A percentile compares a stretch with the other conserved stretches of the same genome.
Evolutionary conservation across 345 rosid species (phyloP).

Genomic region (Bruguiera parviflora): DNA sequence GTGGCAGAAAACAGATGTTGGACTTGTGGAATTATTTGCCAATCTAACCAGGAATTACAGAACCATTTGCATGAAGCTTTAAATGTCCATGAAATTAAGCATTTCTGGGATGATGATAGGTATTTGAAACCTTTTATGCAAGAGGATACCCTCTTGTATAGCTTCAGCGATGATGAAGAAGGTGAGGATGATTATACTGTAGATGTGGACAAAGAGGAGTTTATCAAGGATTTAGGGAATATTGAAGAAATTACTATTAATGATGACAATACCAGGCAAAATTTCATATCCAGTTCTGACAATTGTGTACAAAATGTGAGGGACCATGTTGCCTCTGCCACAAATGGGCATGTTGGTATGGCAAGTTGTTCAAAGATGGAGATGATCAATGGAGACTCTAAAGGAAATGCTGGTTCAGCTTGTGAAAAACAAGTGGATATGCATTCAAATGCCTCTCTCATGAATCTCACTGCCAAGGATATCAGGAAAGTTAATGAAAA

Average conservation of each 20-base stretch:
- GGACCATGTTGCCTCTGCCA: slow-evolving; percentile 28
- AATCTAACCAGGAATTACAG: slow-evolving; percentile 42
- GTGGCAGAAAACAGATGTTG: slow-evolving; percentile 74
- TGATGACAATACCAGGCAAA: slow-evolving; percentile 32
- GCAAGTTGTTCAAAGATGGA: slow-evolving; percentile 27
- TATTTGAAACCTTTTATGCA: slow-evolving; percentile 70
- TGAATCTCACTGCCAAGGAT: slow-evolving; percentile 41
- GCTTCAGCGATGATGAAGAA: slow-evolving; percentile 70
- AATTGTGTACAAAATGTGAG: slow-evolving; percentile 25
- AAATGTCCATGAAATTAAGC: slow-evolving; percentile 34
- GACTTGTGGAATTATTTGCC: slow-evolving; percentile 49
- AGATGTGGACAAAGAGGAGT: slow-evolving; percentile 44
- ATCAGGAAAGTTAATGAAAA: slow-evolving; percentile 61
- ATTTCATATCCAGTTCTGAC: slow-evolving; percentile 17
- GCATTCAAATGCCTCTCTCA: slow-evolving; percentile 25
- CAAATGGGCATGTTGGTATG: slow-evolving; percentile 27
- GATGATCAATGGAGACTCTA: slow-evolving; percentile 27
- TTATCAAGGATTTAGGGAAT: slow-evolving; percentile 43
- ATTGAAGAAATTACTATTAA: slow-evolving; percentile 40
- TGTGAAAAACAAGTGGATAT: slow-evolving; percentile 22
- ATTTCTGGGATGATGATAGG: slow-evolving; percentile 51
- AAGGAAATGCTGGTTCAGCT: slow-evolving; percentile 16
- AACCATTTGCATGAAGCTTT: slow-evolving; percentile 42
- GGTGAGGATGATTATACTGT: slow-evolving; percentile 49
- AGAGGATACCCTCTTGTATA: slow-evolving; percentile 78